phyloP scores from a whole-genome alignment of 768 basidiomycete genomes.

The Candolleomyces efflorescens region DNA sequence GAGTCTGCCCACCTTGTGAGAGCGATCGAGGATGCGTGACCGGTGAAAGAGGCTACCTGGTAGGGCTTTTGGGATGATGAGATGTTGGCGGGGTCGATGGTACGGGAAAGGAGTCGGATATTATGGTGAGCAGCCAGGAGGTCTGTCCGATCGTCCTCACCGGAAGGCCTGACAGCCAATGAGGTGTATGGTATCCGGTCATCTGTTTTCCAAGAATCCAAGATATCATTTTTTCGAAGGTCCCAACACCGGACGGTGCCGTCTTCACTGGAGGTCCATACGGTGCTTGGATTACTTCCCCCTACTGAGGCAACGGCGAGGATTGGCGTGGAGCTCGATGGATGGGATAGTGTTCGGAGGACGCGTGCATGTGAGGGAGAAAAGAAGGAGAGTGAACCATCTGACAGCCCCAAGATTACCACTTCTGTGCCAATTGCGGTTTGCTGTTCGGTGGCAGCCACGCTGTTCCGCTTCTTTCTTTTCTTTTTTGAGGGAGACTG shows the following conservation, averaged over 20 bases:
- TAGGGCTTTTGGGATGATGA: slow-evolving; percentile 36
- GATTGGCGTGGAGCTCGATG: slow-evolving; percentile 50
- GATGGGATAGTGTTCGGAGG: slow-evolving; percentile 49
- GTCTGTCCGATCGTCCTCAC: slow-evolving; percentile 35
- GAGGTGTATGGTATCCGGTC: slow-evolving; percentile 56
- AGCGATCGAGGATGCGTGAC: slow-evolving; percentile 58
- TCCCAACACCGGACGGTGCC: slow-evolving; percentile 57
- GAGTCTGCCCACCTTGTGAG: slow-evolving; percentile 48
- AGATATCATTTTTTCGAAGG: slow-evolving; percentile 41
- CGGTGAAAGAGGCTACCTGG: slow-evolving; percentile 52
- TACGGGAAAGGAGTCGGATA: slow-evolving; percentile 48
- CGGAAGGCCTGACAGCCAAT: slow-evolving; percentile 38
- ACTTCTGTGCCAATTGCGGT: slow-evolving; percentile 31
- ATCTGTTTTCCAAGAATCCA: slow-evolving; percentile 52
- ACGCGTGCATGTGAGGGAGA: slow-evolving; percentile 58
- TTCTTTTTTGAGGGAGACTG: slow-evolving; percentile 48
- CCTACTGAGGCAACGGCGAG: slow-evolving; percentile 39
- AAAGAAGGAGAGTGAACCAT: slow-evolving; percentile 57
- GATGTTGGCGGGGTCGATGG: slow-evolving; percentile 16
- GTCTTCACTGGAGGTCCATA: slow-evolving; percentile 61
- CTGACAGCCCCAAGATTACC: slow-evolving; percentile 55
- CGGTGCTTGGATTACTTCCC: slow-evolving; percentile 23
- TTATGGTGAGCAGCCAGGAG: slow-evolving; percentile 58
- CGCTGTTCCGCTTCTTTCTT: slow-evolving; percentile 42
- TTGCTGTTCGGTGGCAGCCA: slow-evolving; percentile 18